Base-by-base conservation (phyloP, 2,329 filamentous ascomycete species). In the Scedosporium apiospermum region DNA sequence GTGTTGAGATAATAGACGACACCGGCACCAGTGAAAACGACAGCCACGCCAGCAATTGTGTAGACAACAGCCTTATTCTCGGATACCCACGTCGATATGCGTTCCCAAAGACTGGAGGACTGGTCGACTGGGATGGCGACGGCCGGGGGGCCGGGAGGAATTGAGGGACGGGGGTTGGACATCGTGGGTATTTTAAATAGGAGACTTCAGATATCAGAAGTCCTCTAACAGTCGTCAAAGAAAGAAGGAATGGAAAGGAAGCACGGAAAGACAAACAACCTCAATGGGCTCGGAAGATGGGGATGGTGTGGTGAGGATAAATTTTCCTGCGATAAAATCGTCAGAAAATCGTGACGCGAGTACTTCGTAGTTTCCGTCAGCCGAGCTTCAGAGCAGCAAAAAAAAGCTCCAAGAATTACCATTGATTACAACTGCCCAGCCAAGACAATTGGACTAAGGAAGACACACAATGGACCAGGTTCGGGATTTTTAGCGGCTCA, bases 11-110 rank as follows among this genome's bases (percentile, higher is more conserved):
- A 98, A 81, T 98, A 99, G 72, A 96, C 88, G 53, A 91, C 90
- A 69, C 95, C 93, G 41, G 93, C 93, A 65, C 90, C 91, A 14
- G 91, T 95, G 63, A 96, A 90, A 53, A 97, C 91, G 58, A 96
- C 84, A 62, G 93, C 93, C 64, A 96, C 90, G 71, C 95, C 95
- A 63, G 93, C 95, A 77, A 98, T 91, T 68, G 95, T 97, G 77
- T 97, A 99, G 66, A 96, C 93, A 62, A 93, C 84, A 58, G 91
- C 89, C 80, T 97, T 98, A 79, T 99, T 93, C 74, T 98, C 93
- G 2, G 92, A 90, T 14, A 90, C 92, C 93, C 95, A 99, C 72
- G 81, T 88, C 67, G 92, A 89, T 77, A 97, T 80, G 71, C 93
- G 88, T 75, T 96, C 91, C 92, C 92, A 96, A 63, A 95, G 78